Evolutionary conservation across 108 stramenopile genomes (phyloP).

Genomic region (Stephanodiscus triporus): DNA sequence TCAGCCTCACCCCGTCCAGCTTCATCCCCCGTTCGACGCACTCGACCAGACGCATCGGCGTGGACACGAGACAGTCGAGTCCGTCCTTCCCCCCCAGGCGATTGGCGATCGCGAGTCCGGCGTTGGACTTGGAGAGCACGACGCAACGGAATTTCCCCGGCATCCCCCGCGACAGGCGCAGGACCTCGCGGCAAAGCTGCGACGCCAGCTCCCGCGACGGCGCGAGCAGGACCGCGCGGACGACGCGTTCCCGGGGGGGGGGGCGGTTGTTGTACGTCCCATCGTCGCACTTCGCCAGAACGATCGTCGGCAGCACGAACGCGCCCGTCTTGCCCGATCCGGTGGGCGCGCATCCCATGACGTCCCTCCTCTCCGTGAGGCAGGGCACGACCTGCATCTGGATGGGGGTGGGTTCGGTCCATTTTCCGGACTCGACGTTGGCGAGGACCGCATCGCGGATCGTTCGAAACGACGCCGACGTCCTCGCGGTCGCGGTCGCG

Average conservation of each 20-base stretch:
- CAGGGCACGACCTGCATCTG: conserved; percentile 87
- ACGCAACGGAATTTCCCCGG: conserved; percentile 77
- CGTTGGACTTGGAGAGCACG: conserved; percentile 84
- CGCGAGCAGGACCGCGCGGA: conserved; percentile 84
- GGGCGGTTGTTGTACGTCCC: conserved; percentile 59
- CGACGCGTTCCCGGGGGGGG: conserved; percentile 51
- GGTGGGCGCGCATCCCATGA: conserved; percentile 88
- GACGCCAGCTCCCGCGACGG: conserved; percentile 95
- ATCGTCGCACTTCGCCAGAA: conserved; percentile 73
- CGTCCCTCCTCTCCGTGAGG: conserved; percentile 65
- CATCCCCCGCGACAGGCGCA: conserved; percentile 81
- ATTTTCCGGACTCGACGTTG: conserved; percentile 90
- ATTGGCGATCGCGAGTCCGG: conserved; percentile 64
- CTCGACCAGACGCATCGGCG: conserved; percentile 80
- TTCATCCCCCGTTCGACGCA: conserved; percentile 72
- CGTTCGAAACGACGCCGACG: conserved; percentile 35
- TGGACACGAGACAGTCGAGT: conserved; percentile 78
- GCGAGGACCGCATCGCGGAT: conserved; percentile 53
- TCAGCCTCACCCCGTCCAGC: conserved; percentile 70
- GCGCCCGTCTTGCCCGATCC: conserved; percentile 89
- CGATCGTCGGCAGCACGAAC: conserved; percentile 90
- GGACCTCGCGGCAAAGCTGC: conserved; percentile 94
- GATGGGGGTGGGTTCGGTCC: conserved; percentile 94
- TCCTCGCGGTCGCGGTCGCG: conserved; percentile 6
- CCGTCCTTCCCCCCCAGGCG: conserved; percentile 73